Evolutionary conservation across 306 rosid species (phyloP), one percentile per base, ranked within the genome.

Genomic region (Cucurbita pepo): DNA sequence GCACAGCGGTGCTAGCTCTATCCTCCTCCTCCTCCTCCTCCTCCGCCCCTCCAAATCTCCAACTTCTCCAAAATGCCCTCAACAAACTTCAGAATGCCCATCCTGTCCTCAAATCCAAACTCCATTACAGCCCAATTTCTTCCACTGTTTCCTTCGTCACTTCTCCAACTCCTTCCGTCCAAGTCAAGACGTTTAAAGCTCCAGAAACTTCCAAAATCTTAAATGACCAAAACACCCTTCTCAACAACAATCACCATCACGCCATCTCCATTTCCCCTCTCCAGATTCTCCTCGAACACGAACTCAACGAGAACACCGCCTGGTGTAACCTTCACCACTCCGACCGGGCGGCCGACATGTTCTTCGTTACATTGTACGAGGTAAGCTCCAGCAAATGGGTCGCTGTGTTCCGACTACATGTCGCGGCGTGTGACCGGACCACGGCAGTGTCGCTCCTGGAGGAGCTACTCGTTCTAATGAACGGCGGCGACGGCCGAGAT

Each of bases 341-440:
- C 3, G 36, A 11, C 4, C 5, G 10, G 3, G 6, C 45, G 5
- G 25, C 57, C 0, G 85, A 83, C 54, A 62, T 85, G 72, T 54
- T 88, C 37, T 44, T 73, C 13, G 86, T 82, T 1, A 82, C 73
- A 41, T 21, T 82, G 12, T 88, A 88, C 53, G 79, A 66, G 1
- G 43, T 85, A 10, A 78, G 84, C 0, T 12, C 45, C 1, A 63
- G 67, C 4, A 51, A 72, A 4, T 83, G 79, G 80, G 83, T 63
- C 13, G 80, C 56, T 2, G 84, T 79, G 60, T 56, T 88, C 52
- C 50, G 88, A 59, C 77, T 85, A 2, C 92, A 88, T 5, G 85
- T 82, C 22, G 77, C 84, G 3, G 88, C 87, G 0, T 88, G 88
- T 56, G 92, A 88, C 79, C 83, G 84, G 15, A 85, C 92, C 6